These are phyloP conservation scores for Hygrophila difformis DNA, from an alignment of 257 asterid species.

Conservation along the genomic window DNA sequence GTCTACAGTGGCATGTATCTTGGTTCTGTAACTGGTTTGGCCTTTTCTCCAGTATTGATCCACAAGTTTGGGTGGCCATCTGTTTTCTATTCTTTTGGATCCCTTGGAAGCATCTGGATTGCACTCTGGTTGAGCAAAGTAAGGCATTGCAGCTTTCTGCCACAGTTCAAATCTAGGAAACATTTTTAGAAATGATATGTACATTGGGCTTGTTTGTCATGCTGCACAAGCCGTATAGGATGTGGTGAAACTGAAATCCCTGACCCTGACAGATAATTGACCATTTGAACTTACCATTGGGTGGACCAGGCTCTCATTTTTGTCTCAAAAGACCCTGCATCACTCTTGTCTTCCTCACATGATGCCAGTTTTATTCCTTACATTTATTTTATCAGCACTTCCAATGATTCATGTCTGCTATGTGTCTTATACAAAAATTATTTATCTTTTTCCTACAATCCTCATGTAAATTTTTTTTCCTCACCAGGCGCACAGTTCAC, in stretches of 20 bases:
- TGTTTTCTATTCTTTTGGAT: slow-evolving; percentile 88
- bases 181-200: slow-evolving; percentile 1
- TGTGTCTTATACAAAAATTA: no score
- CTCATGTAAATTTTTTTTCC: neutral
- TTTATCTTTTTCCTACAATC: neutral
- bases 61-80: slow-evolving; percentile 92
- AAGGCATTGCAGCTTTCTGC: slow-evolving; percentile 25
- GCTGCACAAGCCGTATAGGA: neutral
- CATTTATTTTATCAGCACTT: no score
- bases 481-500: slow-evolving; percentile 84
- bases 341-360: no score
- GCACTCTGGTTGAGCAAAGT: slow-evolving; percentile 90
- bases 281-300: neutral
- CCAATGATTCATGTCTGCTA: no score
- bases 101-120: slow-evolving; percentile 91
- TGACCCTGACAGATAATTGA: neutral
- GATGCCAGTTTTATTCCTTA: no score
- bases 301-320: no score
- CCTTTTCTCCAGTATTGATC: slow-evolving; percentile 72
- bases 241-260: neutral
- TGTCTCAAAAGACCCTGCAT: no score
- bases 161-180: neutral
- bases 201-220: neutral
- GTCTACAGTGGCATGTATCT: slow-evolving; percentile 99
- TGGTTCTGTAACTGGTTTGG: slow-evolving; percentile 95